phyloP scores from a whole-genome alignment of 257 asterid genomes.

The Solanum virginianum region DNA sequence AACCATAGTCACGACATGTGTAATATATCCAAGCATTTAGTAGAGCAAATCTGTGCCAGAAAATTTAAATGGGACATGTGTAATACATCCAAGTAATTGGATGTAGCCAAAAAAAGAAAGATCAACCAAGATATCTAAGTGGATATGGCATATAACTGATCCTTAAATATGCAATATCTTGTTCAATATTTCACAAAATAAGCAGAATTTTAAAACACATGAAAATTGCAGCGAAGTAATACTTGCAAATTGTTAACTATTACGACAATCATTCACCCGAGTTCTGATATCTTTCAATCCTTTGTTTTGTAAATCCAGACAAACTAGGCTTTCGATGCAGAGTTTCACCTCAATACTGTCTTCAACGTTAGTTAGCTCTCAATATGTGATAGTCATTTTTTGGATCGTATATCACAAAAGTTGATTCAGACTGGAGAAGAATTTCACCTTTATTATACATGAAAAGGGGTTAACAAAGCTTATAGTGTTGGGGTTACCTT shows the following conservation, averaged over 20 bases:
- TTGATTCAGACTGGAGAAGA: not conserved
- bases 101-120: not conserved
- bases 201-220: not conserved
- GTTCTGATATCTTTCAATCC: not conserved
- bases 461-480: not conserved
- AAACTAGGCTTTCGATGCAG: not conserved
- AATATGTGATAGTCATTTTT: not conserved
- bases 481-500: not conserved
- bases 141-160: not conserved
- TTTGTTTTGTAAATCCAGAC: not conserved
- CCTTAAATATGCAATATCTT: not conserved
- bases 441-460: not conserved
- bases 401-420: not conserved
- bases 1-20: not conserved
- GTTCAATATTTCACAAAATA: too few relatives aligned
- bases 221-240: not conserved
- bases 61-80: not conserved
- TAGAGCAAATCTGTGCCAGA: not conserved
- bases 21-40: too few relatives aligned
- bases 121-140: not conserved
- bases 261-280: not conserved
- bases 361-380: not conserved
- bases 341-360: not conserved
- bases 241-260: not conserved
- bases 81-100: not conserved